These are phyloP conservation scores for Xylaria sp. DNA, from an alignment of 2,329 filamentous ascomycete species.

Conservation along the genomic window DNA sequence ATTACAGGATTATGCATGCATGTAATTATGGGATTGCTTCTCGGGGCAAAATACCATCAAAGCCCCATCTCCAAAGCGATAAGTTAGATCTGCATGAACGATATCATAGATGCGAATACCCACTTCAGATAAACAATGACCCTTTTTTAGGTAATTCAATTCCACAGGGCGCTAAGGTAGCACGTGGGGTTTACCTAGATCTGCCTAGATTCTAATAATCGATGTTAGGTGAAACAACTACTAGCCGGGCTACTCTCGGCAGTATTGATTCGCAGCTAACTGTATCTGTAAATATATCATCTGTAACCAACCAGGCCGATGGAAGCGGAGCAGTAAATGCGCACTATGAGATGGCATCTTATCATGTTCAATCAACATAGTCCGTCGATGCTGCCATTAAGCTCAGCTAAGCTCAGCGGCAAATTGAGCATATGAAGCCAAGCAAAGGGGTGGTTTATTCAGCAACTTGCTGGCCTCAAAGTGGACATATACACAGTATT, in stretches of 20 bases:
- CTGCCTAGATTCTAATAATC: not conserved
- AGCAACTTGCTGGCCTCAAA: conserved; percentile 4
- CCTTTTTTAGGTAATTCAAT: not conserved
- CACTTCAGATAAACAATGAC: not conserved
- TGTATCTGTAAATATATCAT: not conserved
- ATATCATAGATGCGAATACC: not conserved
- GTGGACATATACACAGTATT: conserved; percentile 6
- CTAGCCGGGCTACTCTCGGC: too few species aligned
- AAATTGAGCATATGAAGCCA: not conserved
- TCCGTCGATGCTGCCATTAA: not conserved
- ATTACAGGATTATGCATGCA: not conserved
- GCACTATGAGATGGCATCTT: not conserved
- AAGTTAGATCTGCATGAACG: not conserved
- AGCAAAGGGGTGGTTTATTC: conserved; percentile 2
- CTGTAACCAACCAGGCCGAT: not conserved
- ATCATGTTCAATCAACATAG: not conserved
- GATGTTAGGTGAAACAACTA: too few species aligned
- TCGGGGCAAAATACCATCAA: not conserved
- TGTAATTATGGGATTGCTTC: not conserved
- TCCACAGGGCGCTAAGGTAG: not conserved
- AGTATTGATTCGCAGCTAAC: too few species aligned
- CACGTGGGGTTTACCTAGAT: not conserved
- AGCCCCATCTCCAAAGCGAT: not conserved
- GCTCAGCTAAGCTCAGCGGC: not conserved
- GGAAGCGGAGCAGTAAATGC: not conserved